Evolutionary conservation across 345 rosid species (phyloP), one percentile per base, ranked within the genome.

Genomic region (Euphorbia peplus): DNA sequence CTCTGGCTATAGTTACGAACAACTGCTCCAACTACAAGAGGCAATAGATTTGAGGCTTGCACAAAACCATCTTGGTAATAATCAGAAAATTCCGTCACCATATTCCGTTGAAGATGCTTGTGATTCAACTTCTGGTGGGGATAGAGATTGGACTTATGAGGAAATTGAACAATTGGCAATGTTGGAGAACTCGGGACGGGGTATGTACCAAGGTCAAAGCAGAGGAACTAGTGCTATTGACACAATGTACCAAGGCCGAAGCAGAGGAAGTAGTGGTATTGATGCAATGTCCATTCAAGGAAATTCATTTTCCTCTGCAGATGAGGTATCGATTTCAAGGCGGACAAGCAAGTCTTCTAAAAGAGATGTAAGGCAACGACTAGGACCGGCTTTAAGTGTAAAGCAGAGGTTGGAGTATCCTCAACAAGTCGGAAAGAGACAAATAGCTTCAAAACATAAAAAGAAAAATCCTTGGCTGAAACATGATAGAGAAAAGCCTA

Each of bases 321-420:
- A 21, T 29, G 18, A 21, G 42, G 64, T 47, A 65, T 15, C 44
- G 14, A 55, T 19, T 48, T 61, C 69, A 71, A 68, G 46, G 53
- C 70, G 16, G 75, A 41, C 59, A 24, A 39, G 51, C 29, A 61
- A 70, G 52, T 63, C 75, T 67, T 28, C 67, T 30, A 28, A 47
- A 42, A n/a, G 71, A 16, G 61, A 82, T 28, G 42, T 70, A 10
- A 66, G 47, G 77, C 60, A 56, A 63, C 39, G 72, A 26, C 28
- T 76, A 63, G 67, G 75, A 32, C 71, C 71, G 25, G 12, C 32
- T 21, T 42, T 13, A 47, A 53, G 69, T 67, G 48, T 35, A 13
- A 35, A 32, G 53, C 73, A 74, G 63, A 39, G 55, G 3, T 5
- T 64, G 59, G 48, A 32, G 28, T 28, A 8, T 28, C 41, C 50